Conservation (phyloP, 345 rosid species). For the Lenwebbia sp. region DNA sequence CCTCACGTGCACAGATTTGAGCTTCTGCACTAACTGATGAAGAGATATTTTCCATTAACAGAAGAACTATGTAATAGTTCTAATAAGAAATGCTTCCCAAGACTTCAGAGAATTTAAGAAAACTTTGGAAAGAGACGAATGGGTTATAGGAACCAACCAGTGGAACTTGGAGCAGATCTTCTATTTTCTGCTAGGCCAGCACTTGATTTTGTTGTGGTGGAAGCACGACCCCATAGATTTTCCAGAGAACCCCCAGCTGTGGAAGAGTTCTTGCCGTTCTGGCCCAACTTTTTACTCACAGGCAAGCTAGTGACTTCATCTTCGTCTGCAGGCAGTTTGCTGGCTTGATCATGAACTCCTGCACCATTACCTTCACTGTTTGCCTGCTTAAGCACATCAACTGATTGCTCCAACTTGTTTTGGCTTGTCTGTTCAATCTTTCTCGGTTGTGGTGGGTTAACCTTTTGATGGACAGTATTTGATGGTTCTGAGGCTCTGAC, state of each 20-base stretch:
- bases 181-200: constrained; percentile 14
- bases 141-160: constrained; percentile 18
- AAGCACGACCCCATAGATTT: constrained; percentile 70
- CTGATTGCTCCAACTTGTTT: constrained; percentile 17
- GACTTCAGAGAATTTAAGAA: not conserved
- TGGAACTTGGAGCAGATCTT: constrained; percentile 6
- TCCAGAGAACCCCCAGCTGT: constrained; percentile 47
- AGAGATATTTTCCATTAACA: not conserved
- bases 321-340: constrained; percentile 25
- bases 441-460: constrained; percentile 15
- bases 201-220: constrained; percentile 40
- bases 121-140: not conserved
- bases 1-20: constrained; percentile 28
- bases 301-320: constrained; percentile 32
- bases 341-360: constrained; percentile 17
- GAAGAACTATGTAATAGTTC: not conserved
- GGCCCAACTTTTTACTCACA: constrained; percentile 30
- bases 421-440: constrained; percentile 26
- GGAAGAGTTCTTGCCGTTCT: constrained; percentile 25
- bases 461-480: constrained; percentile 8
- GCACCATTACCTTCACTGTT: constrained; percentile 19
- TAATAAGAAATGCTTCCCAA: not conserved
- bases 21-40: constrained; percentile 41
- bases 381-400: constrained; percentile 18
- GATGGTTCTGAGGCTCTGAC: constrained; percentile 16